These are phyloP conservation scores for Fusarium pseudocircinatum DNA, from an alignment of 2,329 filamentous ascomycete genomes.

Conservation along the genomic window DNA sequence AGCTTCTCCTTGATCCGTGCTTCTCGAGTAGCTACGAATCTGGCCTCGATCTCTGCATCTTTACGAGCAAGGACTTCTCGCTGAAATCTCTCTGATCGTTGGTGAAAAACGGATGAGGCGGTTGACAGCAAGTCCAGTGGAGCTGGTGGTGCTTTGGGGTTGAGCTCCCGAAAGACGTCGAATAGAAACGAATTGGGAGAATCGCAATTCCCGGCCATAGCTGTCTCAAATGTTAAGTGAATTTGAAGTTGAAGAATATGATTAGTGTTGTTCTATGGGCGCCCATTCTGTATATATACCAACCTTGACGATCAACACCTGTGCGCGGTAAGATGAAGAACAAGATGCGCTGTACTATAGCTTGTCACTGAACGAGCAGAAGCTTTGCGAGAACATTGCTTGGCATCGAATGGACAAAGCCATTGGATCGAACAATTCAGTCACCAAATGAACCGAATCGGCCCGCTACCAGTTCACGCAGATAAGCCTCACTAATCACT, in stretches of 20 bases:
- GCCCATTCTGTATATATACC: conserved; percentile 1
- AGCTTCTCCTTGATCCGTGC: not conserved
- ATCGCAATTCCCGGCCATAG: not conserved
- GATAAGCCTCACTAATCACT: conserved; percentile 10
- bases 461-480: not conserved
- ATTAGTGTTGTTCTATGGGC: not conserved
- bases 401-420: not conserved
- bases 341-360: not conserved
- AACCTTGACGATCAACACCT: not conserved
- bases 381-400: not conserved
- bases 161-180: not conserved
- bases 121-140: conserved; percentile 22
- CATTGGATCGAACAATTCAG: not conserved
- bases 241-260: not conserved
- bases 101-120: conserved; percentile 12
- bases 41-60: not conserved
- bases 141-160: not conserved
- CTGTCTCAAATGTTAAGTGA: not conserved
- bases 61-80: not conserved
- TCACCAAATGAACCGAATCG: not conserved
- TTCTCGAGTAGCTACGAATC: not conserved
- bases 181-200: not conserved
- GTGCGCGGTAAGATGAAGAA: not conserved
- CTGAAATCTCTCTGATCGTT: not conserved
- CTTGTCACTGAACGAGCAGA: conserved; percentile 4